These are phyloP conservation scores for Fomitopsis pinicola DNA, from an alignment of 1,284 basidiomycete species.

Conservation along the genomic window DNA sequence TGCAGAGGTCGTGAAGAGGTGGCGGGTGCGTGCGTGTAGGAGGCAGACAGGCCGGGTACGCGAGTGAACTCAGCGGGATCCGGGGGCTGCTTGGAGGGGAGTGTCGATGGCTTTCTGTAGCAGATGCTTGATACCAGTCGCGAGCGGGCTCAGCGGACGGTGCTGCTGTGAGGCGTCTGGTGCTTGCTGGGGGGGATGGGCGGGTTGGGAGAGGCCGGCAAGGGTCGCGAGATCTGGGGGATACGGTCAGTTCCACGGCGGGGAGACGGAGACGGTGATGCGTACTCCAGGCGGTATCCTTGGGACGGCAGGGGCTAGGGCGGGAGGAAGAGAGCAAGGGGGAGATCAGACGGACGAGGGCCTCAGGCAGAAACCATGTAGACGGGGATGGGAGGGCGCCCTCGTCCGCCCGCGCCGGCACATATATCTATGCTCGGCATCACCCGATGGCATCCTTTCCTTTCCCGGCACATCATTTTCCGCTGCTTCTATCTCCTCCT, in stretches of 20 bases:
- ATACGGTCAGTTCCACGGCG: slow-evolving; percentile 7
- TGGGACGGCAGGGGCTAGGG: slow-evolving; percentile 55
- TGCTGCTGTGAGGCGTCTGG: slow-evolving; percentile 27
- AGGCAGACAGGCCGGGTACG: slow-evolving; percentile 29
- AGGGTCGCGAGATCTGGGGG: slow-evolving; percentile 89
- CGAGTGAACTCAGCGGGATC: slow-evolving; percentile 57
- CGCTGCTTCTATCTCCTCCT: slow-evolving; percentile 2
- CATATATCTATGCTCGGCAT: slow-evolving; percentile 1
- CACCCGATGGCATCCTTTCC: not conserved
- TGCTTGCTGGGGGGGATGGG: slow-evolving; percentile 32
- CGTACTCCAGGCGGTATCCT: slow-evolving; percentile 80
- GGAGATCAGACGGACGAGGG: slow-evolving; percentile 18
- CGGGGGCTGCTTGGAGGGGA: slow-evolving; percentile 20
- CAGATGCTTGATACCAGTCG: slow-evolving; percentile 18
- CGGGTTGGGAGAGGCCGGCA: slow-evolving; percentile 70
- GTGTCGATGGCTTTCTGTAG: slow-evolving; percentile 16
- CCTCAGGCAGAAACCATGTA: slow-evolving; percentile 26
- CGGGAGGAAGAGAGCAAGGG: slow-evolving; percentile 34
- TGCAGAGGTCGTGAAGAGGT: slow-evolving; percentile 10
- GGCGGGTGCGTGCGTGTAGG: slow-evolving; percentile 10
- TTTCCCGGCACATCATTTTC: not conserved
- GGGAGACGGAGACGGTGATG: slow-evolving; percentile 11
- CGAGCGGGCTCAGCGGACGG: slow-evolving; percentile 54
- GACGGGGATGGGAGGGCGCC: slow-evolving; percentile 16
- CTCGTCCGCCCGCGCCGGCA: slow-evolving; percentile 15